These are phyloP conservation scores for Phytophthora brassicae DNA, from an alignment of 352 stramenopile species.

Conservation along the genomic window DNA sequence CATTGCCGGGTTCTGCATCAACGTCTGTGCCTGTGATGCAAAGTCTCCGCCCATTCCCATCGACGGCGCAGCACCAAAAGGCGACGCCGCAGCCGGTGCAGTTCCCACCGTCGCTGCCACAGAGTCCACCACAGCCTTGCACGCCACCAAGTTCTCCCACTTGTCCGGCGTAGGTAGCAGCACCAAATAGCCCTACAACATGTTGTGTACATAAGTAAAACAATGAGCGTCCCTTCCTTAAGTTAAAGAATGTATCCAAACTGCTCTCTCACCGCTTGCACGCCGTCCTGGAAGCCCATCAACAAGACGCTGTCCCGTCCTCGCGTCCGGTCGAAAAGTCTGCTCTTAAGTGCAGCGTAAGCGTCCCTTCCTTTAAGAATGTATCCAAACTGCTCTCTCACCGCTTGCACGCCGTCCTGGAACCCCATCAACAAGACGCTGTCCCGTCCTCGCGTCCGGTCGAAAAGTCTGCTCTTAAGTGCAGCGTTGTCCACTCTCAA, in stretches of 20 bases:
- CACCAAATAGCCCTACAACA: slow-evolving; percentile 67
- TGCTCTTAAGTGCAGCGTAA: slow-evolving; percentile 61
- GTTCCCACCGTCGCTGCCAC: slow-evolving; percentile 14
- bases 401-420: slow-evolving; percentile 64
- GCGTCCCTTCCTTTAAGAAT: too few relatives aligned
- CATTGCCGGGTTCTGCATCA: slow-evolving; percentile 80
- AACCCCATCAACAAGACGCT: slow-evolving; percentile 71
- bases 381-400: slow-evolving; percentile 13
- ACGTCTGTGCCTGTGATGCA: slow-evolving; percentile 54
- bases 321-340: slow-evolving; percentile 58
- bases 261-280: slow-evolving; percentile 50
- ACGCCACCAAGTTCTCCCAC: slow-evolving; percentile 71
- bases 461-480: slow-evolving; percentile 65
- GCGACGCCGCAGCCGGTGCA: not conserved
- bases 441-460: slow-evolving; percentile 56
- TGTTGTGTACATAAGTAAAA: not conserved
- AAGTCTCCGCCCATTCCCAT: slow-evolving; percentile 39
- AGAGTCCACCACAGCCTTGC: slow-evolving; percentile 74
- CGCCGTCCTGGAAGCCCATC: slow-evolving; percentile 68
- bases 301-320: slow-evolving; percentile 64
- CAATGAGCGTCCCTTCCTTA: not conserved
- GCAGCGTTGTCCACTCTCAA: slow-evolving; percentile 68
- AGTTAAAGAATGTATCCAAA: not conserved
- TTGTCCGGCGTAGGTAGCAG: slow-evolving; percentile 69
- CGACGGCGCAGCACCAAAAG: slow-evolving; percentile 20